These are phyloP conservation scores for Mariannaea elegans DNA, from an alignment of 2,329 filamentous ascomycete genomes.

Conservation along the genomic window DNA sequence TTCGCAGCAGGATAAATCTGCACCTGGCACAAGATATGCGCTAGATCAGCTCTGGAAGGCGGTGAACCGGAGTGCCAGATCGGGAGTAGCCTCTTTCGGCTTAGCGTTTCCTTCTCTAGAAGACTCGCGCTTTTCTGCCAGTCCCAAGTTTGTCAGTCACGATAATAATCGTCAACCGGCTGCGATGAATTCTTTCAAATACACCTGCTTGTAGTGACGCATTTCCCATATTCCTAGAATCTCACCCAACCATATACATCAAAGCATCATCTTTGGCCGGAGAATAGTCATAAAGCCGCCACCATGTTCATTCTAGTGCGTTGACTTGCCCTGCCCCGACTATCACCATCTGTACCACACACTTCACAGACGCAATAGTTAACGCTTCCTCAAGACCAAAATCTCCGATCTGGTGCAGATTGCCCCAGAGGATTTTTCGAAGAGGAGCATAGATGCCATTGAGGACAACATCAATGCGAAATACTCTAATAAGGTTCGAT, in stretches of 20 bases:
- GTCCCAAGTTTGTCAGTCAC: conserved; percentile 14
- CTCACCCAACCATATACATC: background rate
- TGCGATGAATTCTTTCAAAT: conserved; percentile 8
- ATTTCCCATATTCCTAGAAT: background rate
- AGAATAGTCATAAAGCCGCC: background rate
- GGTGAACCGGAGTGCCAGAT: conserved; percentile 4
- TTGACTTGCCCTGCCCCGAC: conserved; percentile 12
- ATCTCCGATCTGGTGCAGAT: conserved; percentile 96
- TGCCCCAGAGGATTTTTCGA: conserved; percentile 85
- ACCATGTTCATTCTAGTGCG: conserved; percentile 62
- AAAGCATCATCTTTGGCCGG: background rate
- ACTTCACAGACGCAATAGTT: conserved; percentile 22
- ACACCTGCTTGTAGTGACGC: conserved; percentile 1
- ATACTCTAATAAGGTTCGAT: conserved; percentile 85
- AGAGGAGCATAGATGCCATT: conserved; percentile 82
- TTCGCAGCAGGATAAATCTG: conserved; percentile 16
- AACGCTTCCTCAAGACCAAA: conserved; percentile 71
- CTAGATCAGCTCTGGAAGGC: conserved; percentile 12
- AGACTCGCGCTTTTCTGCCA: conserved; percentile 37
- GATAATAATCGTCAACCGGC: conserved; percentile 2
- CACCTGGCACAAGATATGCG: conserved; percentile 8
- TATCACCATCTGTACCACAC: background rate
- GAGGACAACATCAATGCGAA: conserved; percentile 98
- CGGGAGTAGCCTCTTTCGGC: background rate
- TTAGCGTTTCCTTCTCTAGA: background rate